These are phyloP conservation scores for Aspergillus thermomutatus DNA, from an alignment of 2,329 filamentous ascomycete species.

Conservation along the genomic window DNA sequence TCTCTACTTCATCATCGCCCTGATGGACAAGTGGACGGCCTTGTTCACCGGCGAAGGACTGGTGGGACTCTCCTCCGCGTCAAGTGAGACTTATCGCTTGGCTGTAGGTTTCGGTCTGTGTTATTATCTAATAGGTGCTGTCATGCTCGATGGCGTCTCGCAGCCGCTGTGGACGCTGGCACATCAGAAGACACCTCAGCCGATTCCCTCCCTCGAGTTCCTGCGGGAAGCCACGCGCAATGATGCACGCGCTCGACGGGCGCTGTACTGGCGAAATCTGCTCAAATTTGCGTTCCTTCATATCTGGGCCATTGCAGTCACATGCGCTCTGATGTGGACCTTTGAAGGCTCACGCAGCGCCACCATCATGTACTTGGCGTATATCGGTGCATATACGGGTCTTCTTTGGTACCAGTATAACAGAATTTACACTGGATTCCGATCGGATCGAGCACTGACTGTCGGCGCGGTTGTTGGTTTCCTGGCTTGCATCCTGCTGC, in stretches of 20 bases:
- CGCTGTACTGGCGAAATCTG: conserved; percentile 51
- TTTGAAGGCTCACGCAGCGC: conserved; percentile 45
- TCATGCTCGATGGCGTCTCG: conserved; percentile 55
- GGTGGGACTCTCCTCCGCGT: conserved; percentile 37
- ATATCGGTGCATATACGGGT: conserved; percentile 51
- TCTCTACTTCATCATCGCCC: conserved; percentile 53
- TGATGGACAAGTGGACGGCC: conserved; percentile 55
- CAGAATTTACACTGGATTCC: conserved; percentile 51
- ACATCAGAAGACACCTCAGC: conserved; percentile 42
- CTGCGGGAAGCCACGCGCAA: conserved; percentile 41
- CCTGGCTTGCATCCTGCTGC: conserved; percentile 46
- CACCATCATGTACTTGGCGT: conserved; percentile 50
- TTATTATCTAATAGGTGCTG: conserved; percentile 58
- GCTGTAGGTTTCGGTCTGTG: conserved; percentile 54
- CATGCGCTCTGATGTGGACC: conserved; percentile 49
- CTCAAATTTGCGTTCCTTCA: conserved; percentile 50
- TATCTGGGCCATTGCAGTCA: conserved; percentile 51
- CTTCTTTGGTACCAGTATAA: conserved; percentile 54
- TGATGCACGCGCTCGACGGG: conserved; percentile 42
- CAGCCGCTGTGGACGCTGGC: conserved; percentile 42
- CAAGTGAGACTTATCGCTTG: conserved; percentile 41
- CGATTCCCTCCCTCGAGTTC: conserved; percentile 44
- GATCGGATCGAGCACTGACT: conserved; percentile 48
- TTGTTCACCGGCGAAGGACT: conserved; percentile 45
- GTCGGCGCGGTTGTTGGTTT: conserved; percentile 46